Evolutionary conservation across 805 yeast species (phyloP).

Genomic region (Candida hispaniensis): DNA sequence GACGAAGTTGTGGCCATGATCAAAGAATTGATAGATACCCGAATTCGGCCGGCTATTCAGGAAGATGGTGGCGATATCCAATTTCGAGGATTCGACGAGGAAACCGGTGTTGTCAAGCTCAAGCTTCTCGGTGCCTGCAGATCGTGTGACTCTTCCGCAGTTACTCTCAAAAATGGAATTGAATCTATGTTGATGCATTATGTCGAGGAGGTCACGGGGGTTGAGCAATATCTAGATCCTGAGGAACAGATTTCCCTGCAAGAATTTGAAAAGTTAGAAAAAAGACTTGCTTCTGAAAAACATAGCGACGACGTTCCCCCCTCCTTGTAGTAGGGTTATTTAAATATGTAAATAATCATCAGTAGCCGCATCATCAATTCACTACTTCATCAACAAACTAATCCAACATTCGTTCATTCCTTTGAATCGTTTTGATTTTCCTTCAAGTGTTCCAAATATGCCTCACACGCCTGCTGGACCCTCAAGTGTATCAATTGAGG

Average conservation of each 20-base stretch:
- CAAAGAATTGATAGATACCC: conserved; percentile 82
- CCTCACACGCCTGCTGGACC: conserved; percentile 82
- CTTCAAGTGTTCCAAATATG: conserved; percentile 71
- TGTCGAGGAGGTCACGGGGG: conserved; percentile 87
- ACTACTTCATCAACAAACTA: no score
- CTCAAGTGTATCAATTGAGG: conserved; percentile 73
- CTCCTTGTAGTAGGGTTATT: no score
- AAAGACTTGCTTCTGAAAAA: conserved; percentile 34
- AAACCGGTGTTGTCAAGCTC: conserved; percentile 76
- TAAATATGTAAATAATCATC: no score
- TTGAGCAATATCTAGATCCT: conserved; percentile 77
- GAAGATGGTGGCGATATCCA: conserved; percentile 98
- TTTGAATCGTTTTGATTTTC: conserved; percentile 19
- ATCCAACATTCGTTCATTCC: no score
- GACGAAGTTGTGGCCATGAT: conserved; percentile 79
- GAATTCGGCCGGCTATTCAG: conserved; percentile 94
- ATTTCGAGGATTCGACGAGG: conserved; percentile 74
- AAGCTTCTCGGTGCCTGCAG: conserved; percentile 94
- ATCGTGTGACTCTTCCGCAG: conserved; percentile 81
- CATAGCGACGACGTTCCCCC: conserved; percentile 21
- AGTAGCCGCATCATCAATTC: no score
- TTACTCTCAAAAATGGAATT: conserved; percentile 88
- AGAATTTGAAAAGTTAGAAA: conserved; percentile 79
- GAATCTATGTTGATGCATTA: conserved; percentile 96
- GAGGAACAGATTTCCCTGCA: conserved; percentile 62